Conservation (phyloP, 495 filamentous ascomycete species). For the Lichenothelia convexa region DNA sequence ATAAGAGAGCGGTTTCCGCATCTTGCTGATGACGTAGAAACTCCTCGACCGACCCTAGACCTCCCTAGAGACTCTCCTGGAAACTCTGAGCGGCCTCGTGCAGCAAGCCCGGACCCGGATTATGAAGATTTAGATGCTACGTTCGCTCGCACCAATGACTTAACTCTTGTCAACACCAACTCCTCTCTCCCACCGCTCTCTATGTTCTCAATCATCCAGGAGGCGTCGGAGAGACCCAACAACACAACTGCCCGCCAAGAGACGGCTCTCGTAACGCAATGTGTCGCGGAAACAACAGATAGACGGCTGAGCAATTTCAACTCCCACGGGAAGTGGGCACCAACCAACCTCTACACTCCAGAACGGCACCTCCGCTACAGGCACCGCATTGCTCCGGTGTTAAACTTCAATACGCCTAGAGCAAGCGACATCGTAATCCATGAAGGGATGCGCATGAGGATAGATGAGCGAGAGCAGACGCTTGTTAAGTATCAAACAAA, state of each 20-base stretch:
- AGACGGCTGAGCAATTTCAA: no score
- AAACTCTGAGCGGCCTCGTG: no score
- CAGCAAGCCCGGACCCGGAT: not conserved
- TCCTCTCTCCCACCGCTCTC: not conserved
- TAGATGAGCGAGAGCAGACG: constrained; percentile 16
- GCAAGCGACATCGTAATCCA: constrained; percentile 20
- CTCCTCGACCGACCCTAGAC: not conserved
- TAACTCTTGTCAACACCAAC: no score
- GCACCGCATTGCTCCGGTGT: constrained; percentile 19
- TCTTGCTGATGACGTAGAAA: not conserved
- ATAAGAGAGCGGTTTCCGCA: constrained; percentile 7
- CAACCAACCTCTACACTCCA: not conserved
- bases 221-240: no score
- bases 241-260: no score
- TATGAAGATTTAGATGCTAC: not conserved
- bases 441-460: constrained; percentile 17
- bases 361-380: constrained; percentile 16
- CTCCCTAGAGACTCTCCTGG: not conserved
- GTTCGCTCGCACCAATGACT: no score
- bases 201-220: no score
- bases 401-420: constrained; percentile 14
- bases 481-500: constrained; percentile 4
- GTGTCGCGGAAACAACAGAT: no score
- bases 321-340: not conserved
- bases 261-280: no score